A percentile compares a stretch with the other conserved stretches of the same genome.
Evolutionary conservation across 306 rosid genomes (phyloP).

Genomic region (Adenanthera pavonina): DNA sequence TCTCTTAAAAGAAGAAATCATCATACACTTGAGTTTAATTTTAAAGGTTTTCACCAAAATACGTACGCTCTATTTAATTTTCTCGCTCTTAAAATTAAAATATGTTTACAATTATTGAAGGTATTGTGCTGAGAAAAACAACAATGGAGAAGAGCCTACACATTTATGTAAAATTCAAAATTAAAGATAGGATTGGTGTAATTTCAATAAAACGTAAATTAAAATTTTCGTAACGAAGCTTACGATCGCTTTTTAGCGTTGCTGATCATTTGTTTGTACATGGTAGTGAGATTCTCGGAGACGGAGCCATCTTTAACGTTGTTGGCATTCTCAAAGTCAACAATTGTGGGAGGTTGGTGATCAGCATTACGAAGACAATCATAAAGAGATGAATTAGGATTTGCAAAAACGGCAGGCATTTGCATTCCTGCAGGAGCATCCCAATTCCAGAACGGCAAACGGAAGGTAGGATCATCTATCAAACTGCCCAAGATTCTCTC

Average conservation of each 20-base stretch:
- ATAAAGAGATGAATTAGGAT: conserved; percentile 61
- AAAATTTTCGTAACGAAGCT: neutral
- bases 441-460: conserved; percentile 83
- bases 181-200: too few relatives aligned
- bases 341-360: conserved; percentile 64
- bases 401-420: conserved; percentile 53
- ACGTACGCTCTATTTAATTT: too few relatives aligned
- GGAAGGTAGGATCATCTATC: conserved; percentile 66
- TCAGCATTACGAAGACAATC: conserved; percentile 46
- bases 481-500: conserved; percentile 75
- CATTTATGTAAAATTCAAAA: too few relatives aligned
- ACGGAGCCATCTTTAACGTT: neutral
- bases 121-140: too few relatives aligned
- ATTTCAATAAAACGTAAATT: neutral
- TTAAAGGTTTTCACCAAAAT: too few relatives aligned
- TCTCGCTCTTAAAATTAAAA: too few relatives aligned
- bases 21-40: too few relatives aligned
- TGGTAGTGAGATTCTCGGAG: conserved; percentile 49
- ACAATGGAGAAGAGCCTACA: too few relatives aligned
- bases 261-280: conserved; percentile 76
- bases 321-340: conserved; percentile 47
- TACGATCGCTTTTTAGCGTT: conserved; percentile 44
- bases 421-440: conserved; percentile 72
- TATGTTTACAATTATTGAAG: too few relatives aligned
- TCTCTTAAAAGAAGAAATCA: too few relatives aligned